A percentile compares a stretch with the other conserved stretches of the same genome.
phyloP scores from a whole-genome alignment of 208 protist species.

The Trypanosoma platydactyli region DNA sequence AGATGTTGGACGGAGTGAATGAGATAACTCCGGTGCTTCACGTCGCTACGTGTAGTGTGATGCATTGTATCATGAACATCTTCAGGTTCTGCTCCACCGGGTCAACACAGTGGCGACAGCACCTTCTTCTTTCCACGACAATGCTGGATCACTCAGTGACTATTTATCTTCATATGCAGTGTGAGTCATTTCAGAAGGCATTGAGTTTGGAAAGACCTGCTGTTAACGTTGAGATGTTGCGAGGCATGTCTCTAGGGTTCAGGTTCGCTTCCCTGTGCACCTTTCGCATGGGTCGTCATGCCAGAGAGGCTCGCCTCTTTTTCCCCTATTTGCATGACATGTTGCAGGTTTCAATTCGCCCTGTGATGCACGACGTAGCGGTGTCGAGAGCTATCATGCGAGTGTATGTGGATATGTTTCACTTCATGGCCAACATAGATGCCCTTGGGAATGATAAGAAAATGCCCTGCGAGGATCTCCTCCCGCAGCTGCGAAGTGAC shows the following conservation, averaged over 20 bases:
- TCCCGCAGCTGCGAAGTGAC: constrained; percentile 62
- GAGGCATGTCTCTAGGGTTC: constrained; percentile 74
- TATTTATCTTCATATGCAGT: constrained; percentile 64
- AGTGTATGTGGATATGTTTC: constrained; percentile 85
- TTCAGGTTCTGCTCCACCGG: constrained; percentile 81
- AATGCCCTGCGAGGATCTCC: constrained; percentile 43
- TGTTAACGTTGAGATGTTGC: constrained; percentile 56
- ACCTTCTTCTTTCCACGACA: constrained; percentile 86
- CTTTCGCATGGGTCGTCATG: constrained; percentile 76
- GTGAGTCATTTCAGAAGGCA: constrained; percentile 40
- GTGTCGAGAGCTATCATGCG: constrained; percentile 64
- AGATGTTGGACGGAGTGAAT: constrained; percentile 35
- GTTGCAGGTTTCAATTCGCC: constrained; percentile 70
- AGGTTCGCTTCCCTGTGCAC: constrained; percentile 81
- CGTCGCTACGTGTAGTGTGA: constrained; percentile 70
- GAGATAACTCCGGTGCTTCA: constrained; percentile 35
- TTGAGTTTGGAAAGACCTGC: constrained; percentile 31
- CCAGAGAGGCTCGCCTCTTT: constrained; percentile 62
- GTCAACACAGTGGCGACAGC: constrained; percentile 86
- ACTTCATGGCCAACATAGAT: constrained; percentile 91
- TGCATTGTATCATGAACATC: constrained; percentile 92
- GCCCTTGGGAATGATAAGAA: constrained; percentile 55
- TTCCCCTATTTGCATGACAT: constrained; percentile 85
- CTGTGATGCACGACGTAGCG: constrained; percentile 47
- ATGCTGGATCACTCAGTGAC: constrained; percentile 77